Percentiles rank a stretch among this genome's conserved stretches.
Conservation (phyloP, 768 basidiomycete species). For the Baorangia bicolor region DNA sequence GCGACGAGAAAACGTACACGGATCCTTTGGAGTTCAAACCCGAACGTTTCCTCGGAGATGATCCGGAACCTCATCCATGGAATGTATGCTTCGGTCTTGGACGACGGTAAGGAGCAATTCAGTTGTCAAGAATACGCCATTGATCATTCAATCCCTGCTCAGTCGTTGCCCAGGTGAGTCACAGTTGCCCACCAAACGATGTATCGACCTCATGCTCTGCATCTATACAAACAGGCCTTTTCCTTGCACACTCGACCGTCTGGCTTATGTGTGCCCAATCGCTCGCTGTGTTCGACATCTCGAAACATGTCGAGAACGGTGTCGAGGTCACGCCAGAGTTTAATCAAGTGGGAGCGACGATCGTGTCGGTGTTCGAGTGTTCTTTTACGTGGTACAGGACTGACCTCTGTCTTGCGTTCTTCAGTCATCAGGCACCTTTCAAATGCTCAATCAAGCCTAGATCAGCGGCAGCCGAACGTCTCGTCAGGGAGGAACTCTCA, state of each 20-base stretch:
- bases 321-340: slow-evolving; percentile 45
- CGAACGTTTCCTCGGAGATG: slow-evolving; percentile 22
- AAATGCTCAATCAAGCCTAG: slow-evolving; percentile 14
- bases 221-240: slow-evolving; percentile 17
- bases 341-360: slow-evolving; percentile 22
- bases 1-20: slow-evolving; percentile 16
- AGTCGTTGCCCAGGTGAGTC: slow-evolving; percentile 16
- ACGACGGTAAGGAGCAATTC: slow-evolving; percentile 6
- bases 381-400: not conserved
- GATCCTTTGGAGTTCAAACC: slow-evolving; percentile 22
- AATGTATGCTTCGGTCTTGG: slow-evolving; percentile 20
- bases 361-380: slow-evolving; percentile 3
- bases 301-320: slow-evolving; percentile 40
- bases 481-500: too few relatives aligned
- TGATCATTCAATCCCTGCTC: not conserved
- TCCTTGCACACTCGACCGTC: slow-evolving; percentile 26
- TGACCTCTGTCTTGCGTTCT: not conserved
- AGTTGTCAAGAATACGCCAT: fast-evolving
- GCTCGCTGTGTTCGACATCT: slow-evolving; percentile 45
- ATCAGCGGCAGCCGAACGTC: too few relatives aligned
- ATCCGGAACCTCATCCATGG: slow-evolving; percentile 12
- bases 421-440: slow-evolving; percentile 9
- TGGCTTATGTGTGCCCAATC: slow-evolving; percentile 32
- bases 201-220: too few relatives aligned
- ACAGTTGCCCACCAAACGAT: not conserved